These are phyloP conservation scores for Euptelea pleiosperma DNA, from an alignment of 164 flowering plant species.

Conservation along the genomic window DNA sequence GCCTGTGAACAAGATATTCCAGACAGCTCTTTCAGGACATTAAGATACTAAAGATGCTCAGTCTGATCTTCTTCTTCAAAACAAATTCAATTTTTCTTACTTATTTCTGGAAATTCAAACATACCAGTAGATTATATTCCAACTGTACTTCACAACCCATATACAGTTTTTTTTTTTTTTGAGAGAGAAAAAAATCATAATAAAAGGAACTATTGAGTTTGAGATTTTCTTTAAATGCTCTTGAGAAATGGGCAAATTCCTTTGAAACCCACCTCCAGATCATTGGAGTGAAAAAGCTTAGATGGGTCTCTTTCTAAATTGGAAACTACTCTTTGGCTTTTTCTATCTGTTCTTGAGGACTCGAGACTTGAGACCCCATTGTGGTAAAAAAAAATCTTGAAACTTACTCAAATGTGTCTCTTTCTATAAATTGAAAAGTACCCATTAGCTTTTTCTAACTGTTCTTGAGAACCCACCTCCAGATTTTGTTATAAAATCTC, in stretches of 20 bases:
- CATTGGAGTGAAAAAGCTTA: constrained; percentile 2
- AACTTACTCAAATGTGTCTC: constrained; percentile 13
- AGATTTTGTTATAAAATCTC: constrained; percentile 7
- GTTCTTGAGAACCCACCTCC: constrained; percentile 2
- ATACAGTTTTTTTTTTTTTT: constrained; percentile 12
- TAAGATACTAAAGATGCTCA: constrained; percentile 23
- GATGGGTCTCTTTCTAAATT: background rate
- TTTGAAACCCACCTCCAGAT: background rate
- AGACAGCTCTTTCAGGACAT: constrained; percentile 34
- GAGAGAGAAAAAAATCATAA: background rate
- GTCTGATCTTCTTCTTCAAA: constrained; percentile 15
- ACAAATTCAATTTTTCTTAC: constrained; percentile 11
- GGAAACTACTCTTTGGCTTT: constrained; percentile 9
- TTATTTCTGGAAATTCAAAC: constrained; percentile 19
- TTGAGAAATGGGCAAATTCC: constrained; percentile 5
- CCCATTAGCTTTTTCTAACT: constrained; percentile 4
- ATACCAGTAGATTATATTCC: constrained; percentile 19
- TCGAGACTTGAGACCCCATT: background rate
- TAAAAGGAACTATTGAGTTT: background rate
- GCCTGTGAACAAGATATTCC: constrained; percentile 56
- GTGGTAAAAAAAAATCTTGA: background rate
- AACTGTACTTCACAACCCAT: constrained; percentile 30
- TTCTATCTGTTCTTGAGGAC: background rate
- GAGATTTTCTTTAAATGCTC: background rate
- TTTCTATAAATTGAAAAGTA: constrained; percentile 10